These are phyloP conservation scores for Bothriochloa decipiens DNA, from an alignment of 176 grass and related monocot species.

Conservation along the genomic window DNA sequence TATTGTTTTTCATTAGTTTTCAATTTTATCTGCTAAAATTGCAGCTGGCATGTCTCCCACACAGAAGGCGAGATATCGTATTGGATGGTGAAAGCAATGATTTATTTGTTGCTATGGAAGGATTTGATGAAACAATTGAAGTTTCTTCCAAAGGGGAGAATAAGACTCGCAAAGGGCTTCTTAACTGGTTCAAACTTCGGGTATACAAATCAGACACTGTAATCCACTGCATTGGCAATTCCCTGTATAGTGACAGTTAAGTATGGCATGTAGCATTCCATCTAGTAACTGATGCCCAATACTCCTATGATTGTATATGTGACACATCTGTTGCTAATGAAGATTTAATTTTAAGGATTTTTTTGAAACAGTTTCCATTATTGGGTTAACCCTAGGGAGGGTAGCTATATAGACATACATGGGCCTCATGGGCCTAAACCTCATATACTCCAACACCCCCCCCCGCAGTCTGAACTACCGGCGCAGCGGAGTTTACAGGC, in stretches of 20 bases:
- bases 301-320: background rate
- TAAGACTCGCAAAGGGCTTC: slow-evolving; percentile 59
- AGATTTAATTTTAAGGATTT: slow-evolving; percentile 23
- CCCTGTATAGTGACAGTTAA: background rate
- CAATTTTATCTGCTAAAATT: slow-evolving; percentile 38
- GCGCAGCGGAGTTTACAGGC: no score
- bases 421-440: no score
- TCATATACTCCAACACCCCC: no score
- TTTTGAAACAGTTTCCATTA: no score
- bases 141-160: slow-evolving; percentile 71
- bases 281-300: slow-evolving; percentile 16
- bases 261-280: slow-evolving; percentile 1
- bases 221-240: slow-evolving; percentile 19
- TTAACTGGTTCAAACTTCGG: slow-evolving; percentile 82
- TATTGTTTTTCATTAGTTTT: background rate
- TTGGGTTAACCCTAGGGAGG: no score
- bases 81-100: slow-evolving; percentile 59
- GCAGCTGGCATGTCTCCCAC: slow-evolving; percentile 79
- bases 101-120: slow-evolving; percentile 69
- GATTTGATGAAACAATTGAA: slow-evolving; percentile 65
- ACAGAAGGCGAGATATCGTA: slow-evolving; percentile 67
- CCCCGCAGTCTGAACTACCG: no score
- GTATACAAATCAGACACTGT: slow-evolving; percentile 48
- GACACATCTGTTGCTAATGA: slow-evolving; percentile 21
- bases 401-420: no score